These are phyloP conservation scores for Cyclotella cryptica DNA, from an alignment of 108 stramenopile genomes.

Conservation along the genomic window DNA sequence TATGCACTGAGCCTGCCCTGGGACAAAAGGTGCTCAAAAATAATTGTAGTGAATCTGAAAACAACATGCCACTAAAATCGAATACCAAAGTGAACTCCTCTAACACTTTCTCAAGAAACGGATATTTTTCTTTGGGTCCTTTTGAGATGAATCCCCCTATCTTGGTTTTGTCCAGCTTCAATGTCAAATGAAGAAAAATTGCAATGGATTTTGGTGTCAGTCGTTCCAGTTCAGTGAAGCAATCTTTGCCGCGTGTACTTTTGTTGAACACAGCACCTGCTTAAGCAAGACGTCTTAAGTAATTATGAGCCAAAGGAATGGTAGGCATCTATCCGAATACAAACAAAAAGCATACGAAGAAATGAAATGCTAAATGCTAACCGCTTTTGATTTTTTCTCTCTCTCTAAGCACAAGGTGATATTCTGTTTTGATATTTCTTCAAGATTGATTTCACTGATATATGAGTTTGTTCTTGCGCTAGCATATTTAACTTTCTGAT, in stretches of 20 bases:
- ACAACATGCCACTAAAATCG: constrained; percentile 73
- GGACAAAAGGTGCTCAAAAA: constrained; percentile 90
- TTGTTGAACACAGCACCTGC: constrained; percentile 86
- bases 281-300: constrained; percentile 57
- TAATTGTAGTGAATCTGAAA: constrained; percentile 85
- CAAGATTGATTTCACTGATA: constrained; percentile 36
- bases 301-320: not conserved
- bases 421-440: constrained; percentile 27
- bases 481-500: not conserved
- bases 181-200: constrained; percentile 79
- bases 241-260: constrained; percentile 67
- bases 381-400: constrained; percentile 77
- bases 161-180: constrained; percentile 88
- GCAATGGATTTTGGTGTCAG: constrained; percentile 76
- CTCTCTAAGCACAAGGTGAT: constrained; percentile 65
- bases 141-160: constrained; percentile 93
- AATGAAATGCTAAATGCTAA: not conserved
- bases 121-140: constrained; percentile 89
- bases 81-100: constrained; percentile 70
- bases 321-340: not conserved
- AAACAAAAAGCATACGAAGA: not conserved
- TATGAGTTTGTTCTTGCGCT: constrained; percentile 10
- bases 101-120: constrained; percentile 88
- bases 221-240: constrained; percentile 81
- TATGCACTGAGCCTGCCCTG: constrained; percentile 98